Evolutionary conservation across 148 eudicot species (phyloP), one percentile per base, ranked within the genome.

Genomic region (Persicaria tinctoria): DNA sequence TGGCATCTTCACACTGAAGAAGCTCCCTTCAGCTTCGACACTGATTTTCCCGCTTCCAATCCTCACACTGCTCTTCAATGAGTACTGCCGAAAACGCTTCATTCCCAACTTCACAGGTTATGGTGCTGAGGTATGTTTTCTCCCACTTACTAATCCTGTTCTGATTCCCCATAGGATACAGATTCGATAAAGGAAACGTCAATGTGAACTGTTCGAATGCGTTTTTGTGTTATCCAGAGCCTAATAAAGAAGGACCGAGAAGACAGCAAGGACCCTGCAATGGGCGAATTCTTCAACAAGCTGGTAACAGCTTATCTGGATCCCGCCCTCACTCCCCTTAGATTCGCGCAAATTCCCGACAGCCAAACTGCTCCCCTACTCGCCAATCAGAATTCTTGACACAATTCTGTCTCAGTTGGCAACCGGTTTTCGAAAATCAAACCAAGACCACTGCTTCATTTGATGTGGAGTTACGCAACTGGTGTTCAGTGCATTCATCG

Each of bases 1-100:
- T 32, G 98, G 98, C 57, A 80, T 86, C 63, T 94, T 94, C 78
- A 89, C 87, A 72, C 81, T 94, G 76, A 94, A 94, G 87, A 76
- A 85, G 72, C 83, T 91, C 56, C 88, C 98, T 59, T 57, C 91
- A 20, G 97, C 97, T 59, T 86, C 97, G 66, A 87, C 81, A 83
- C 79, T 88, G 23, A 85, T 64, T 41, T 76, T 85, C 77, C 98
- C 96, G 44, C 96, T 92, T 79, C 95, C 95, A 46, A 57, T 94
- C 69, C 84, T 94, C 70, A 94, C 98, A 23, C 86, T 94, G 75
- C 63, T 91, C 50, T 94, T 94, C 86, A 85, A 94, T 56, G 87
- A 85, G 81, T 94, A 91, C 79, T 94, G 98, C 78, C 86, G 84
- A 54, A 79, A 83, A 74, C 84, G 97, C 20, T 91, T 91, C 78